These are phyloP conservation scores for Berberis thunbergii DNA, from an alignment of 164 flowering plant genomes.

Conservation along the genomic window DNA sequence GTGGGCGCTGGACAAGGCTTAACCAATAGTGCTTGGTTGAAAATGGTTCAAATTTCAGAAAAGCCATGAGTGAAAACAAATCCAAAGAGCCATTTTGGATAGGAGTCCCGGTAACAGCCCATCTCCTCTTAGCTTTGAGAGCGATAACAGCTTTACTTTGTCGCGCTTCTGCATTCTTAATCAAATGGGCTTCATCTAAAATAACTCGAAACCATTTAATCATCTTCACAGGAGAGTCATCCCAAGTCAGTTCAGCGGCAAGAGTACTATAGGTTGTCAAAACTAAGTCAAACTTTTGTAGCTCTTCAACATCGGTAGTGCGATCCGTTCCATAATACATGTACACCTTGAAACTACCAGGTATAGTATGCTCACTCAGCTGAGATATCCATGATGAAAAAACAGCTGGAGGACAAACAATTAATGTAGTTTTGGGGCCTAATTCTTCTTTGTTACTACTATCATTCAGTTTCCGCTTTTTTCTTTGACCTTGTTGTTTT, in stretches of 20 bases:
- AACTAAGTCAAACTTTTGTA: constrained; percentile 63
- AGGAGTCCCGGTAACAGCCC: constrained; percentile 94
- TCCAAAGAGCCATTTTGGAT: constrained; percentile 78
- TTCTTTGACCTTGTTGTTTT: constrained; percentile 15
- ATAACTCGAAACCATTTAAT: constrained; percentile 81
- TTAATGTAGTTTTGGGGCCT: constrained; percentile 39
- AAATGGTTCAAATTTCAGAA: constrained; percentile 84
- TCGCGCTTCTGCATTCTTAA: constrained; percentile 59
- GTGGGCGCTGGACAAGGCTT: constrained; percentile 61
- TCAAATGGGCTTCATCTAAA: constrained; percentile 85
- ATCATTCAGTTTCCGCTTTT: constrained; percentile 24
- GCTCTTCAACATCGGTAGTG: constrained; percentile 45
- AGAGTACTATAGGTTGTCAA: constrained; percentile 76
- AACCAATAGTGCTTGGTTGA: constrained; percentile 72
- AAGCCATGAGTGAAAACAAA: constrained; percentile 80
- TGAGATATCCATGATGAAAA: constrained; percentile 75
- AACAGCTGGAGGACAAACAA: constrained; percentile 83
- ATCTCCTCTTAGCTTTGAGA: constrained; percentile 58
- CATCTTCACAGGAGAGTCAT: constrained; percentile 46
- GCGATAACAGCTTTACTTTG: constrained; percentile 63
- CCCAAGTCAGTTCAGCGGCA: constrained; percentile 31
- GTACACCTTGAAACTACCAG: constrained; percentile 55
- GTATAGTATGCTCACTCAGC: constrained; percentile 57
- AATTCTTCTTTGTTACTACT: background rate
- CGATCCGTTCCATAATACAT: constrained; percentile 66